Evolutionary conservation across 2,329 filamentous ascomycete genomes (phyloP).

Genomic region (Fusarium sp.): DNA sequence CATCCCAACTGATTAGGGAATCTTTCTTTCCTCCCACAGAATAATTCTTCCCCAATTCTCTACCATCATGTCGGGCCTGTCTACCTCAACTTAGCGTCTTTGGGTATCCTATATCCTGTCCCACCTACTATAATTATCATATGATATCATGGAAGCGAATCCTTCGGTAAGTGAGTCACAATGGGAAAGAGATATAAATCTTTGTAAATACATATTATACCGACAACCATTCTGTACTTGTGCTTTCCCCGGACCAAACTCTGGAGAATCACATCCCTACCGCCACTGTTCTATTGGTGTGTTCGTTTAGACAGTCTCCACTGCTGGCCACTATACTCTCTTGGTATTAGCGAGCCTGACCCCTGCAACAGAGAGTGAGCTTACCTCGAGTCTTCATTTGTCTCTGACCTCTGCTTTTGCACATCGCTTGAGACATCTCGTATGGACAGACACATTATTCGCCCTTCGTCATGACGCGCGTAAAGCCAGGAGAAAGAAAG

Average conservation of each 20-base stretch:
- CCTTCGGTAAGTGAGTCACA: not conserved
- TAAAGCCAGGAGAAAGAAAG: slow-evolving; percentile 20
- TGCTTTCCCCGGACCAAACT: not conserved
- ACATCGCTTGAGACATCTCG: not conserved
- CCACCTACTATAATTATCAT: not conserved
- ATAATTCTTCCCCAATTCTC: too few species aligned
- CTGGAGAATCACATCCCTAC: too few species aligned
- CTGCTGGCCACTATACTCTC: not conserved
- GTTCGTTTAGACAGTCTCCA: slow-evolving; percentile 11
- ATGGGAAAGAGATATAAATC: too few species aligned
- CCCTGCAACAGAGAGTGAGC: not conserved
- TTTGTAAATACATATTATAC: too few species aligned
- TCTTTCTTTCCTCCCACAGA: too few species aligned
- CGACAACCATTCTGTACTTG: too few species aligned
- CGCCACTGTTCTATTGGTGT: not conserved
- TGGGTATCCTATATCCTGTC: too few species aligned
- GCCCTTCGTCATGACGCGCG: slow-evolving; percentile 16
- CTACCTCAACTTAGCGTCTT: too few species aligned
- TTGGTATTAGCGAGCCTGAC: not conserved
- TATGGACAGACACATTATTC: not conserved
- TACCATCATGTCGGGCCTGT: too few species aligned
- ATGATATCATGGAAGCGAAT: not conserved
- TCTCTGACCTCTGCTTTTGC: not conserved
- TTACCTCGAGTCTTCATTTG: not conserved
- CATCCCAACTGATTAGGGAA: not conserved